Evolutionary conservation across 192 early-diverging fungal species (phyloP).

Genomic region (Martensiomyces pterosporus): DNA sequence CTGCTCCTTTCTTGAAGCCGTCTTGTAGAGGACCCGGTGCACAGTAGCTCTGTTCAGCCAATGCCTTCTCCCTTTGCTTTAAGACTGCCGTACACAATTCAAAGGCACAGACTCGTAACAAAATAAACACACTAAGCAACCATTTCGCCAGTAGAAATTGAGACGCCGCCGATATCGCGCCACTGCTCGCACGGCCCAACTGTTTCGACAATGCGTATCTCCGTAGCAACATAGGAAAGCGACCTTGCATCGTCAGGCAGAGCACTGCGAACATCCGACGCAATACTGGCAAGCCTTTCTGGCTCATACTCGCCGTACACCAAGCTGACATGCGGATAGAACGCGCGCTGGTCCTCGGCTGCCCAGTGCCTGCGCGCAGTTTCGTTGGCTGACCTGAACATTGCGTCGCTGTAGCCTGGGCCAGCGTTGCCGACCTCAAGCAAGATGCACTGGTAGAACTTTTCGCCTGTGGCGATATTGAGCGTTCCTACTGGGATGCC

Average conservation of each 20-base stretch:
- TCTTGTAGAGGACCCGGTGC: too few relatives aligned
- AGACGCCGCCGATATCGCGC: conserved; percentile 25
- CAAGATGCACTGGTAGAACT: conserved; percentile 33
- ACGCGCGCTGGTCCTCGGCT: conserved; percentile 5
- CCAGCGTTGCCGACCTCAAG: conserved; percentile 18
- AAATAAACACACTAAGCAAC: too few relatives aligned
- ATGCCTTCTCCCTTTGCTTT: too few relatives aligned
- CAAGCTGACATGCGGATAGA: conserved; percentile 33
- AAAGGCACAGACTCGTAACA: too few relatives aligned
- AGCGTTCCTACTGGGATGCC: conserved; percentile 15
- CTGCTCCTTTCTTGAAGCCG: too few relatives aligned
- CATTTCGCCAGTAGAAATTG: neutral
- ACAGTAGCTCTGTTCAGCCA: too few relatives aligned
- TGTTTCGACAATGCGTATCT: conserved; percentile 23
- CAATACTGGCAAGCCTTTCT: conserved; percentile 1
- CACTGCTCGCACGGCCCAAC: conserved; percentile 24
- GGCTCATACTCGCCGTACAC: conserved; percentile 24
- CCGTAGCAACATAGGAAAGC: conserved; percentile 20
- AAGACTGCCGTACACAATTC: too few relatives aligned
- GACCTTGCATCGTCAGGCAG: conserved; percentile 14
- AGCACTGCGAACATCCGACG: neutral
- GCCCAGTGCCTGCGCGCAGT: conserved; percentile 31
- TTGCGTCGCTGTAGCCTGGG: neutral
- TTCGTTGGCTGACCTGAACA: conserved; percentile 5
- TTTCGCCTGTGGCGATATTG: conserved; percentile 8